Percentiles rank a stretch among this genome's conserved stretches.
phyloP scores from a whole-genome alignment of 192 early-diverging fungal species.

The Pilobolus umbonatus region DNA sequence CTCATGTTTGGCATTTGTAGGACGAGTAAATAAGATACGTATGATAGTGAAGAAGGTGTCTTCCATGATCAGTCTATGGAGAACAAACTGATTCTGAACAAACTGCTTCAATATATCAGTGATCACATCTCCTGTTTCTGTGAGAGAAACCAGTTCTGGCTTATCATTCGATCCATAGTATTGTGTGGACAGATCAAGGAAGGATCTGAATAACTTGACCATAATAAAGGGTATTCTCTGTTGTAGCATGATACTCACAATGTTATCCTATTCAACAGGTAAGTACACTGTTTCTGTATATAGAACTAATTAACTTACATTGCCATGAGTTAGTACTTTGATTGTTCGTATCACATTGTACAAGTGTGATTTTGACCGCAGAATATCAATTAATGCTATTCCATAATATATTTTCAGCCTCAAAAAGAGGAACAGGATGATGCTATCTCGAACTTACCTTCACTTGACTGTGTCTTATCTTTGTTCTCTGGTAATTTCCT shows the following conservation, averaged over 20 bases:
- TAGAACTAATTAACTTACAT: conserved; percentile 33
- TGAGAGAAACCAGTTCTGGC: conserved; percentile 13
- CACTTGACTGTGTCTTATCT: conserved; percentile 26
- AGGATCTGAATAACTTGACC: conserved; percentile 36
- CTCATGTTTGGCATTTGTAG: conserved; percentile 1
- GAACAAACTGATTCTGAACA: conserved; percentile 26
- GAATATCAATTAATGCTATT: conserved; percentile 28
- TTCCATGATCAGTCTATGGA: conserved; percentile 30
- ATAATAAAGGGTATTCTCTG: conserved; percentile 36
- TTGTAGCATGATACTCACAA: conserved; percentile 34
- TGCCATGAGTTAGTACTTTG: conserved; percentile 43
- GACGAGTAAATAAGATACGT: conserved; percentile 28
- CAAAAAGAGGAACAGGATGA: conserved; percentile 1
- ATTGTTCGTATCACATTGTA: conserved; percentile 40
- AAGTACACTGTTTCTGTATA: background rate
- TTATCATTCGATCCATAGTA: conserved; percentile 10
- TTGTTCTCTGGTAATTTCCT: conserved; percentile 28
- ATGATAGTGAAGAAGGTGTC: conserved; percentile 37
- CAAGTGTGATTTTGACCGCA: conserved; percentile 32
- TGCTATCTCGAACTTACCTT: conserved; percentile 16
- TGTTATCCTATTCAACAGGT: conserved; percentile 20
- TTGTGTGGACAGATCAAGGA: conserved; percentile 32
- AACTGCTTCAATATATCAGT: conserved; percentile 32
- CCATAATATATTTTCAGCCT: background rate
- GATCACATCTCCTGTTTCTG: conserved; percentile 28